A percentile compares a stretch with the other conserved stretches of the same genome.
phyloP scores from a whole-genome alignment of 768 basidiomycete genomes.

The Tricholoma flavovirens region DNA sequence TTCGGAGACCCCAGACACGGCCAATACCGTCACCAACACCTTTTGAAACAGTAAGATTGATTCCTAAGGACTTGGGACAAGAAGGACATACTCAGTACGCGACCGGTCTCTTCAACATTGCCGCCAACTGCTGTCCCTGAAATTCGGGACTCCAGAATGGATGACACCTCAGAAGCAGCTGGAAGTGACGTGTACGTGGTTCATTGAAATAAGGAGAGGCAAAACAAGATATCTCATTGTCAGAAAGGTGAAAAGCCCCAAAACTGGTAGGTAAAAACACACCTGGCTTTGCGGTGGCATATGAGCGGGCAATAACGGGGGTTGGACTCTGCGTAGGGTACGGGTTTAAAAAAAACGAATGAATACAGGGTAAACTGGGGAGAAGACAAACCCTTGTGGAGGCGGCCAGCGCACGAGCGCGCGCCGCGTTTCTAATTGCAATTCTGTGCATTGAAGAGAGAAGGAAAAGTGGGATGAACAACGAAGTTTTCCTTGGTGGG shows the following conservation, averaged over 20 bases:
- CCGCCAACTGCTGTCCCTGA: slow-evolving; percentile 84
- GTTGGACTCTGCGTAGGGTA: slow-evolving; percentile 36
- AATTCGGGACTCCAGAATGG: slow-evolving; percentile 98
- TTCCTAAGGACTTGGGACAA: neutral
- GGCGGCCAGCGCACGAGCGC: slow-evolving; percentile 69
- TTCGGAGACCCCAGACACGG: slow-evolving; percentile 98
- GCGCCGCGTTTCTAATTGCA: slow-evolving; percentile 78
- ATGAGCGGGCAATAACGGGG: slow-evolving; percentile 65
- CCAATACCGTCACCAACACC: slow-evolving; percentile 99
- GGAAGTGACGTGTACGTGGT: slow-evolving; percentile 31
- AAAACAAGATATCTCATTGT: slow-evolving; percentile 10
- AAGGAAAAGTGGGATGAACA: slow-evolving; percentile 38
- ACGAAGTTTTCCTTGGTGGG: slow-evolving; percentile 41
- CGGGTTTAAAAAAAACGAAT: slow-evolving; percentile 17
- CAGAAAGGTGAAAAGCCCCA: slow-evolving; percentile 5
- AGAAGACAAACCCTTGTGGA: slow-evolving; percentile 49
- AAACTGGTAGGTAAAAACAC: slow-evolving; percentile 22
- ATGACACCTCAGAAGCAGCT: slow-evolving; percentile 99
- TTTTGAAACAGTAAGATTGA: slow-evolving; percentile 29
- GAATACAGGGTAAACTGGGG: slow-evolving; percentile 16
- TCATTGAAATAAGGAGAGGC: slow-evolving; percentile 9
- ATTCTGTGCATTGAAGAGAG: slow-evolving; percentile 71
- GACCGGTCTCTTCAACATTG: slow-evolving; percentile 98
- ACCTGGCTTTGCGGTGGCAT: slow-evolving; percentile 99
- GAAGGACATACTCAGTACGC: slow-evolving; percentile 81